These are phyloP conservation scores for Schizosaccharomyces lindneri DNA, from an alignment of 805 yeast species.

Conservation along the genomic window DNA sequence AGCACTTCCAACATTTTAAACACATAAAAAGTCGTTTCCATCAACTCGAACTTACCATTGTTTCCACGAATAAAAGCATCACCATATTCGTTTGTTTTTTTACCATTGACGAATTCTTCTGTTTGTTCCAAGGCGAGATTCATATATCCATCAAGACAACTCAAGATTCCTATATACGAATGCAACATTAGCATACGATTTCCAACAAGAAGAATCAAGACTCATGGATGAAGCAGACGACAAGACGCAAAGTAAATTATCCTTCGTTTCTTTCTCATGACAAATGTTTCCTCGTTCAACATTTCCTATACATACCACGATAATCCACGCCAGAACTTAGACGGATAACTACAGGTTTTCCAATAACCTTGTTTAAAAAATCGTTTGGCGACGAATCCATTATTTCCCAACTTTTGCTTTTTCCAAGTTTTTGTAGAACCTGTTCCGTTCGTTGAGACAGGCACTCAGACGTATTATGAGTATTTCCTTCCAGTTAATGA, in stretches of 20 bases:
- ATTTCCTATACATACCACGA: slow-evolving; percentile 22
- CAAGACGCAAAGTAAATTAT: neutral
- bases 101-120: slow-evolving; percentile 33
- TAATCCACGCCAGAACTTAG: slow-evolving; percentile 72
- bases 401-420: neutral
- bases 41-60: slow-evolving; percentile 30
- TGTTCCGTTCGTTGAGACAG: neutral
- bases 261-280: too few relatives aligned
- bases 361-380: slow-evolving; percentile 56
- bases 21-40: too few relatives aligned
- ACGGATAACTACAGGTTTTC: slow-evolving; percentile 58
- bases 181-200: neutral
- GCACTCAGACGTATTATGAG: neutral
- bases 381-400: neutral
- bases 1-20: neutral
- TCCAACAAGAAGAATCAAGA: neutral
- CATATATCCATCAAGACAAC: slow-evolving; percentile 92
- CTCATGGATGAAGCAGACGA: neutral
- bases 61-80: slow-evolving; percentile 77
- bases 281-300: neutral
- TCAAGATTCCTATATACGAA: slow-evolving; percentile 23
- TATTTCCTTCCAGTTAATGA: too few relatives aligned
- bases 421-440: too few relatives aligned
- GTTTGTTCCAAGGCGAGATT: slow-evolving; percentile 69
- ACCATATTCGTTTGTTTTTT: slow-evolving; percentile 29